Conservation (phyloP, 129 eudicot species). For the Mikania micrantha region DNA sequence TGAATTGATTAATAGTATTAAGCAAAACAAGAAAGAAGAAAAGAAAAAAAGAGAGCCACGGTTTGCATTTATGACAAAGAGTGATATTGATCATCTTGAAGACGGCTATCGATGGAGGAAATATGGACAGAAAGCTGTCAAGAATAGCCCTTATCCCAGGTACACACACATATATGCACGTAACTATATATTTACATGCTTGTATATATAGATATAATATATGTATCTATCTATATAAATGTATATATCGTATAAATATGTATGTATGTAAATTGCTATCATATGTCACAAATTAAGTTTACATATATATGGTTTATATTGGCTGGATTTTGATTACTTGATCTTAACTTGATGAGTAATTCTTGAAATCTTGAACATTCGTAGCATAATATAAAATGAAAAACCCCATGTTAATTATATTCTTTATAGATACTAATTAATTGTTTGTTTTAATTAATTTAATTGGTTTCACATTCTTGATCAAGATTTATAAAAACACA, state of each 20-base stretch:
- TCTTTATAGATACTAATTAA: too few relatives aligned
- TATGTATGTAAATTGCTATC: neutral
- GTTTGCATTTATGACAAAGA: conserved; percentile 92
- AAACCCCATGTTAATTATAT: too few relatives aligned
- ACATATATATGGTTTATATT: too few relatives aligned
- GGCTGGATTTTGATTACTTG: too few relatives aligned
- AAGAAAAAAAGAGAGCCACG: conserved; percentile 69
- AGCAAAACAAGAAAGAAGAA: conserved; percentile 51
- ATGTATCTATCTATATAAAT: neutral
- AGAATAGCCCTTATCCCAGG: conserved; percentile 94
- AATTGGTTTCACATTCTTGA: conserved; percentile 23
- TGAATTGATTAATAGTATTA: conserved; percentile 30
- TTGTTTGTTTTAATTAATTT: too few relatives aligned
- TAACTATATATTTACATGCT: neutral
- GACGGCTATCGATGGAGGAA: conserved; percentile 98
- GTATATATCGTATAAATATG: neutral
- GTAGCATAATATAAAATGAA: too few relatives aligned
- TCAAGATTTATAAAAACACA: neutral
- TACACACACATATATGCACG: too few relatives aligned
- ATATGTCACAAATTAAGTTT: too few relatives aligned
- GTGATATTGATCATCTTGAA: conserved; percentile 96
- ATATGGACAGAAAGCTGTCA: conserved; percentile 92
- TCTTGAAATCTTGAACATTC: too few relatives aligned
- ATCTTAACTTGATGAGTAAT: too few relatives aligned
- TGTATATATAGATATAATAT: neutral